These are phyloP conservation scores for Astrothelium subdiscretum DNA, from an alignment of 495 filamentous ascomycete genomes.

Conservation along the genomic window DNA sequence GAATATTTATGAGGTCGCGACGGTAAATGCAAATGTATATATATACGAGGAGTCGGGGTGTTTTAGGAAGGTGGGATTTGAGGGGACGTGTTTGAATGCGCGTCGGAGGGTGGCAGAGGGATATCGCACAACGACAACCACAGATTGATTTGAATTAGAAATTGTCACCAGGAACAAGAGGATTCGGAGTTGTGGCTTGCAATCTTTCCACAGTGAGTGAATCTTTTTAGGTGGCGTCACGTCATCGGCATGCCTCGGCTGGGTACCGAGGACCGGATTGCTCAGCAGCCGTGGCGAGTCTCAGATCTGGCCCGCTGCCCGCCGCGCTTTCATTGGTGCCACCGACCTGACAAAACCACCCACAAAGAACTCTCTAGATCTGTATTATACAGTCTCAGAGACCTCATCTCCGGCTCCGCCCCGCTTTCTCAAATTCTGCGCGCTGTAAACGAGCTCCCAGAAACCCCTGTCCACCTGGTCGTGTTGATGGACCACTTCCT, in stretches of 20 bases:
- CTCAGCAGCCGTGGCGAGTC: background rate
- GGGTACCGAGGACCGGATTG: background rate
- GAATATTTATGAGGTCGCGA: background rate
- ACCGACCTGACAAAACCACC: too few relatives aligned
- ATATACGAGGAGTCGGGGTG: background rate
- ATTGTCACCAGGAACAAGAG: background rate
- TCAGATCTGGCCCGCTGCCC: background rate
- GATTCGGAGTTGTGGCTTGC: background rate
- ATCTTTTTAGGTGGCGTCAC: background rate
- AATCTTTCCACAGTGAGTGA: background rate
- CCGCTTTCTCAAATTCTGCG: conserved; percentile 63
- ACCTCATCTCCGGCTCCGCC: conserved; percentile 18
- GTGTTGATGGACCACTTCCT: background rate
- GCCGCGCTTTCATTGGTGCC: background rate
- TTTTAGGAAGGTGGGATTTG: background rate
- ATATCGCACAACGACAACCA: background rate
- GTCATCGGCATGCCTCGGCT: background rate
- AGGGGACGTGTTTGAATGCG: background rate
- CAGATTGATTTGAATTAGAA: background rate
- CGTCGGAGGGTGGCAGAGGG: background rate
- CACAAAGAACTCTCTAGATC: background rate
- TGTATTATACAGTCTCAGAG: background rate
- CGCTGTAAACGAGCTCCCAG: conserved; percentile 51
- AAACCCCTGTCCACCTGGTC: conserved; percentile 30
- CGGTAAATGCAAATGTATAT: background rate